A percentile compares a stretch with the other conserved stretches of the same genome.
Conservation (phyloP, 371 early-diverging fungal species). For the Syncephalastrum sp. region DNA sequence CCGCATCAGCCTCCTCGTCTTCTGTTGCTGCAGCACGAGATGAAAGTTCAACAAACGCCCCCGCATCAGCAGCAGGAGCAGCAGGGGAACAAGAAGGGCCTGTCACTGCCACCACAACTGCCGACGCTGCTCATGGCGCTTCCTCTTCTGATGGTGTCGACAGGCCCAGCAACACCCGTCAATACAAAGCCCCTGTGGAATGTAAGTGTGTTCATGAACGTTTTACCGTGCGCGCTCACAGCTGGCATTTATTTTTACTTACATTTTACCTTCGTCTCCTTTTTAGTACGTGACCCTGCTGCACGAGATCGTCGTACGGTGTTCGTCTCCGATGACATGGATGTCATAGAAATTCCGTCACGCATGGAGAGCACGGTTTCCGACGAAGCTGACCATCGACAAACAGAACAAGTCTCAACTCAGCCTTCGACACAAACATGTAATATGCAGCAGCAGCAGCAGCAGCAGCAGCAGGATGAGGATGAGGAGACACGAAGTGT, state of each 20-base stretch:
- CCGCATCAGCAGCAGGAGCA: conserved; percentile 1
- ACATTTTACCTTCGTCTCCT: conserved; percentile 1
- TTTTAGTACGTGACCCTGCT: conserved; percentile 15
- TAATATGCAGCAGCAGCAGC: background rate
- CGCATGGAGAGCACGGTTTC: background rate
- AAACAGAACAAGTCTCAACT: no score
- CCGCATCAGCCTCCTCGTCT: no score
- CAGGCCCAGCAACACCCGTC: no score
- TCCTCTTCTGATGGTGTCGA: conserved; percentile 3
- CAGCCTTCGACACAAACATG: no score
- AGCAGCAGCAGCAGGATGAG: background rate
- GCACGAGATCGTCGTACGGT: conserved; percentile 26
- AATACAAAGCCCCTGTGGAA: no score
- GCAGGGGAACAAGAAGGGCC: conserved; percentile 1
- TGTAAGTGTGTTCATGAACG: no score
- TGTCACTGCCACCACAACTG: conserved; percentile 4
- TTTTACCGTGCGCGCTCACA: no score
- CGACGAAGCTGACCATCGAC: background rate
- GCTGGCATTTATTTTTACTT: no score
- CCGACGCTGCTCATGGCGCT: conserved; percentile 2
- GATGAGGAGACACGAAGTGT: no score
- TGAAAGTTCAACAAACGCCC: background rate
- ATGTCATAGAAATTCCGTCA: conserved; percentile 6
- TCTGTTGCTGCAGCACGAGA: conserved; percentile 1
- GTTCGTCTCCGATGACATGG: conserved; percentile 12